Base-by-base conservation (phyloP, 495 filamentous ascomycete genomes). In the Terfezia claveryi region DNA sequence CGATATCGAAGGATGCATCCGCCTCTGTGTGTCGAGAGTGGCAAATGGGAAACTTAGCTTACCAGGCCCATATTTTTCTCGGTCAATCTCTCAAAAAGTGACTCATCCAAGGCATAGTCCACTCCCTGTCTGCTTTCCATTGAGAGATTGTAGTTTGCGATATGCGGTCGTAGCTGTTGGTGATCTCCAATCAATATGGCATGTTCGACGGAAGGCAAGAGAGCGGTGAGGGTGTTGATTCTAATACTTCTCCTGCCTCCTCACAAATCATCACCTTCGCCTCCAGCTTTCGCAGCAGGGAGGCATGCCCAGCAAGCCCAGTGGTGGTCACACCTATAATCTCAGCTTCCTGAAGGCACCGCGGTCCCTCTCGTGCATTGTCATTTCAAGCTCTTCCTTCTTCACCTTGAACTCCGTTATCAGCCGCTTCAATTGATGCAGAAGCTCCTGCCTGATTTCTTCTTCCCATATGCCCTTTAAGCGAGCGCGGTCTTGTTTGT, bases 171-270 rank as follows among this genome's bases (percentile, higher is more conserved):
- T 8, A 89, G 71, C 57, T 91, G 82, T 7, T 71, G 68, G 59
- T 88, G 83, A 61, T 91, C 85, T 0, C 85, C 83, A 56, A 91
- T 87, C 14, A 80, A 71, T 56, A 88, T 85, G 36, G 71, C 67
- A 58, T 89, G 85, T 60, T 89, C 76, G 5, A 87, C 65, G 0
- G 74, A 76, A 2, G 82, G 83, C 32, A 88, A 62, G 0, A 92
- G 61, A 1, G 82, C 76, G 0, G 80, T 76, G 8, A 89, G 68
- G 0, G 79, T 67, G 62, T 88, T 0, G 79, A 72, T 59, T 88
- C 83, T 27, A 87, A 66, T 0, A 89, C 80, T 58, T 88, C 82
- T 1, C 76, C 83, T 3, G 85, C 85, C 61, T 91, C 85, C 67
- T 89, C 84, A 58, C 77, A 80, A 5, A 89, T 46, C 53, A 92